Conservation (phyloP, 1,139 yeast species). For the Pichia sp. region DNA sequence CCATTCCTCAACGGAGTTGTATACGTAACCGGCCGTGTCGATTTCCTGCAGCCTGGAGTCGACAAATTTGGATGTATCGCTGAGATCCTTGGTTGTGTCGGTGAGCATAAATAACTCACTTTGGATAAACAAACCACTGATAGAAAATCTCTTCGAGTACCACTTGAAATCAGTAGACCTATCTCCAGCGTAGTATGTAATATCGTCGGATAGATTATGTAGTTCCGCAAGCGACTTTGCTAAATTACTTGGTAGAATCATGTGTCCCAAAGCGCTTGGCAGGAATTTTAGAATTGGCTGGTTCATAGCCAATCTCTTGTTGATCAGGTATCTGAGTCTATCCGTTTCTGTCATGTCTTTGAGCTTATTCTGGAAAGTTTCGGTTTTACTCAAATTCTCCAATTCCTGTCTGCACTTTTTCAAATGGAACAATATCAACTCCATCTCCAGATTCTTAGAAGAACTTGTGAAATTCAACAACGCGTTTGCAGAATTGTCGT, state of each 20-base stretch:
- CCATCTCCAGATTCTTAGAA: conserved; percentile 36
- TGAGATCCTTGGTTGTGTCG: conserved; percentile 57
- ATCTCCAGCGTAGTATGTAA: conserved; percentile 78
- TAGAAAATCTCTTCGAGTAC: conserved; percentile 79
- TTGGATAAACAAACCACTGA: conserved; percentile 67
- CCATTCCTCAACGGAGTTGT: conserved; percentile 71
- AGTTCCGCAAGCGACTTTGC: conserved; percentile 57
- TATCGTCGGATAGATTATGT: conserved; percentile 74
- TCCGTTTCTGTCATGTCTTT: conserved; percentile 28
- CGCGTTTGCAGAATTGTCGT: conserved; percentile 59
- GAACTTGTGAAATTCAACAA: conserved; percentile 46
- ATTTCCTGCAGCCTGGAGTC: conserved; percentile 55
- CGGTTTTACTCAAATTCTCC: conserved; percentile 30
- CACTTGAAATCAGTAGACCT: conserved; percentile 81
- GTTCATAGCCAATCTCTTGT: conserved; percentile 61
- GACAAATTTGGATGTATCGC: conserved; percentile 62
- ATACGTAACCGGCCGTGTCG: conserved; percentile 52
- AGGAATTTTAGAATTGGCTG: conserved; percentile 46
- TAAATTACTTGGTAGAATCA: conserved; percentile 53
- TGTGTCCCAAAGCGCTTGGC: conserved; percentile 47
- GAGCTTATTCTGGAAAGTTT: conserved; percentile 14
- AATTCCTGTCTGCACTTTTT: conserved; percentile 50
- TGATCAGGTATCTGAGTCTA: conserved; percentile 46
- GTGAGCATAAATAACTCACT: conserved; percentile 77
- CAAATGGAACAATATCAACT: conserved; percentile 64